Conservation (phyloP, 2,329 filamentous ascomycete genomes). For the Talaromyces marneffei region DNA sequence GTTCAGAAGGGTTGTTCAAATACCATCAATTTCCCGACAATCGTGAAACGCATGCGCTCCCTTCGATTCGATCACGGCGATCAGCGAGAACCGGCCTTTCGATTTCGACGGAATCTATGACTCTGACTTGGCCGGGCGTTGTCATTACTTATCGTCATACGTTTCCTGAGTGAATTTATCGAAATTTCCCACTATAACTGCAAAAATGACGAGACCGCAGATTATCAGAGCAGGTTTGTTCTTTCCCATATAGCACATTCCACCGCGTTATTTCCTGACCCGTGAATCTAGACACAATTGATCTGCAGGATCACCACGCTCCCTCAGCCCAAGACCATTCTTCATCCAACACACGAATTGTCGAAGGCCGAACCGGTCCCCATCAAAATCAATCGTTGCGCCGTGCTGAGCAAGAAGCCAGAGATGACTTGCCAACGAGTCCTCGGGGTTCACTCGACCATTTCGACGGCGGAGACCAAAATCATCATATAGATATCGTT, state of each 20-base stretch:
- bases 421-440: constrained; percentile 63
- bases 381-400: constrained; percentile 83
- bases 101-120: neutral
- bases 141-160: neutral
- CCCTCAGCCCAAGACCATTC: constrained; percentile 81
- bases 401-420: constrained; percentile 69
- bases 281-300: constrained; percentile 69
- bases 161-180: neutral
- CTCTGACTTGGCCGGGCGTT: neutral
- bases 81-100: neutral
- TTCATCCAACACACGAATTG: constrained; percentile 48
- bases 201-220: constrained; percentile 39
- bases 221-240: constrained; percentile 43
- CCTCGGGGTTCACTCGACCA: constrained; percentile 56
- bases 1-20: neutral
- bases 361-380: constrained; percentile 57
- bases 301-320: constrained; percentile 77
- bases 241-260: neutral
- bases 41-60: neutral
- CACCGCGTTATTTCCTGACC: constrained; percentile 2
- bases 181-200: neutral
- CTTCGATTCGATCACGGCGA: neutral
- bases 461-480: constrained; percentile 32
- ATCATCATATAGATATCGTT: constrained; percentile 26
- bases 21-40: neutral